Percentiles rank a stretch among this genome's conserved stretches.
Evolutionary conservation across 2,329 filamentous ascomycete species (phyloP).

Genomic region (Westerdykella sp.): DNA sequence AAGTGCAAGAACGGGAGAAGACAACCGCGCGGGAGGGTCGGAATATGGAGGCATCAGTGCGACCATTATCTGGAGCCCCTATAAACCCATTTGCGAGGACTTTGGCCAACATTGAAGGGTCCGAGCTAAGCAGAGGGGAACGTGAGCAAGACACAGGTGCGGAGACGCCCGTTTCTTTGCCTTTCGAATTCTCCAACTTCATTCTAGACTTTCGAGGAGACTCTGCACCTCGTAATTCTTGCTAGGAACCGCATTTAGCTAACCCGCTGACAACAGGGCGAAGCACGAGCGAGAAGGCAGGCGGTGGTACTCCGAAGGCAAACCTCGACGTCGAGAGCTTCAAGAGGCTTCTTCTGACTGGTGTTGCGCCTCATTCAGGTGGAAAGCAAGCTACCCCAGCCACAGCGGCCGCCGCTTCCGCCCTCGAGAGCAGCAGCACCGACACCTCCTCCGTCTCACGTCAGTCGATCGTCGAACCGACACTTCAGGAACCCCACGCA

Average conservation of each 20-base stretch:
- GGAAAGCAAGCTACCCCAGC: conserved; percentile 21
- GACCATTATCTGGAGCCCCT: conserved; percentile 18
- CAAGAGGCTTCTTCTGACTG: conserved; percentile 68
- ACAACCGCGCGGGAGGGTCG: conserved; percentile 19
- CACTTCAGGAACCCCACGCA: conserved; percentile 36
- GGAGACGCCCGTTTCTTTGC: neutral
- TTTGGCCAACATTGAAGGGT: conserved; percentile 33
- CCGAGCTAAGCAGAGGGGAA: conserved; percentile 6
- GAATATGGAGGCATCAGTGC: conserved; percentile 8
- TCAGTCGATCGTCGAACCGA: conserved; percentile 52
- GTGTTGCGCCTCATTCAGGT: conserved; percentile 46
- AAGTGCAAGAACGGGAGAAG: conserved; percentile 22
- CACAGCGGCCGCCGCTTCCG: conserved; percentile 15
- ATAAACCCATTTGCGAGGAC: conserved; percentile 36
- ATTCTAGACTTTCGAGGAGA: too few relatives aligned
- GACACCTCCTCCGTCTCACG: conserved; percentile 55
- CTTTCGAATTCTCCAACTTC: too few relatives aligned
- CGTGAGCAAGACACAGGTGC: conserved; percentile 9
- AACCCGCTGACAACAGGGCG: conserved; percentile 15
- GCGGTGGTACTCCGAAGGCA: conserved; percentile 26
- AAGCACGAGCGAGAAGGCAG: conserved; percentile 19
- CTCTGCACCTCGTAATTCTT: too few relatives aligned
- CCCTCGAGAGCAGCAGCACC: conserved; percentile 47
- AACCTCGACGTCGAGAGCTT: conserved; percentile 73
- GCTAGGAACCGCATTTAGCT: too few relatives aligned